Evolutionary conservation across 805 yeast species (phyloP).

Genomic region (Saturnispora saitoi): DNA sequence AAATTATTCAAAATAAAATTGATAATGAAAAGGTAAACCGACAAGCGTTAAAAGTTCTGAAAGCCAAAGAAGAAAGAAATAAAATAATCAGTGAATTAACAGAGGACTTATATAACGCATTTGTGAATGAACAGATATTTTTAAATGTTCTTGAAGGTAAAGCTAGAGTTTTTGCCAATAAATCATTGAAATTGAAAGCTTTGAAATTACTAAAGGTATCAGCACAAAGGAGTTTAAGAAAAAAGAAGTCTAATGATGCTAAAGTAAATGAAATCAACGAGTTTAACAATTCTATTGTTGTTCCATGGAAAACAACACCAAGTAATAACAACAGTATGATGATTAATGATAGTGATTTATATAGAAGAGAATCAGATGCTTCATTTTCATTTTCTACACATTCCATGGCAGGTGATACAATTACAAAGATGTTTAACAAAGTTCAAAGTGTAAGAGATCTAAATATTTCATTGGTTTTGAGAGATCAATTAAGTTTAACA

Average conservation of each 20-base stretch:
- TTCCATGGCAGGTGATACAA: background rate
- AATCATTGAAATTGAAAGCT: constrained; percentile 24
- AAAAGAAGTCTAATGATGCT: constrained; percentile 29
- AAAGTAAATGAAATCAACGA: constrained; percentile 31
- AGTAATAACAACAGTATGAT: background rate
- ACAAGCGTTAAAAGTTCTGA: constrained; percentile 10
- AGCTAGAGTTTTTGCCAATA: constrained; percentile 36
- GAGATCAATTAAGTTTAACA: constrained; percentile 26
- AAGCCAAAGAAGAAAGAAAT: constrained; percentile 23
- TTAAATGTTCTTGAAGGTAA: constrained; percentile 32
- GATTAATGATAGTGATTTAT: background rate
- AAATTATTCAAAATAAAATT: background rate
- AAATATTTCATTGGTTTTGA: constrained; percentile 27
- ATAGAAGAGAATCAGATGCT: background rate
- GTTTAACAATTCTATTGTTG: constrained; percentile 16
- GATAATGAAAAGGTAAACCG: background rate
- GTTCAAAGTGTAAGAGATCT: constrained; percentile 3
- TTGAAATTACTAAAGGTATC: constrained; percentile 27
- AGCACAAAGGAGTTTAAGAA: constrained; percentile 21
- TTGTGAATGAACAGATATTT: constrained; percentile 49
- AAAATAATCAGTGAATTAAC: constrained; percentile 29
- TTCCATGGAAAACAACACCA: background rate
- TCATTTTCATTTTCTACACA: background rate
- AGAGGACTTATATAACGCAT: constrained; percentile 48
- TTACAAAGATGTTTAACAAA: constrained; percentile 1